These are phyloP conservation scores for Tricharina praecox DNA, from an alignment of 495 filamentous ascomycete genomes.

Conservation along the genomic window DNA sequence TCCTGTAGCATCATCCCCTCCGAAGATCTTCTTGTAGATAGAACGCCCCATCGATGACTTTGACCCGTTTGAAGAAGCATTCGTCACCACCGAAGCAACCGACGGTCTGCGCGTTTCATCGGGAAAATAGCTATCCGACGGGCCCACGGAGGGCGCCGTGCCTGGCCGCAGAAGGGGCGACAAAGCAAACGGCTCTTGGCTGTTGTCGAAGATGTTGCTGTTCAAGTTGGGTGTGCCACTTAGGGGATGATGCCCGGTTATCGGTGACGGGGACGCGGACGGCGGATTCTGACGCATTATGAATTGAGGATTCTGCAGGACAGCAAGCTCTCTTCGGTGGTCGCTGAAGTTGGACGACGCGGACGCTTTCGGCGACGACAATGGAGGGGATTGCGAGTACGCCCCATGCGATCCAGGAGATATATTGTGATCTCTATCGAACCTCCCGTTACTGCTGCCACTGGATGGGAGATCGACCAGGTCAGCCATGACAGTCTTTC, in stretches of 20 bases:
- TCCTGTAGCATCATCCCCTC: conserved; percentile 58
- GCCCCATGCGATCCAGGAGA: conserved; percentile 27
- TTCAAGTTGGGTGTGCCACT: conserved; percentile 33
- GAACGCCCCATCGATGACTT: conserved; percentile 47
- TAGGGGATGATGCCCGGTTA: conserved; percentile 38
- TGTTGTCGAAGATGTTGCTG: conserved; percentile 25
- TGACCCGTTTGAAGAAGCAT: conserved; percentile 78
- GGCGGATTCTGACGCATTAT: conserved; percentile 24
- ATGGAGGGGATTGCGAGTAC: conserved; percentile 26
- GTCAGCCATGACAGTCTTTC: background rate
- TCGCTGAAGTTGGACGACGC: conserved; percentile 34
- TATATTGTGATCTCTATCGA: conserved; percentile 27
- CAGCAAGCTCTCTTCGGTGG: conserved; percentile 55
- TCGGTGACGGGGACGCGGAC: conserved; percentile 30
- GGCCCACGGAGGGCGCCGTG: conserved; percentile 32
- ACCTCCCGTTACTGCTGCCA: conserved; percentile 12
- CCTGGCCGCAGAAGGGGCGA: conserved; percentile 49
- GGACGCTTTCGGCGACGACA: conserved; percentile 24
- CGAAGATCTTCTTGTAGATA: conserved; percentile 74
- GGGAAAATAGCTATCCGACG: conserved; percentile 49
- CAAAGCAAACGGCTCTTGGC: conserved; percentile 32
- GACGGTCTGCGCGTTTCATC: conserved; percentile 72
- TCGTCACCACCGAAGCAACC: conserved; percentile 66
- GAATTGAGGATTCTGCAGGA: conserved; percentile 40
- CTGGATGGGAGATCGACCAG: background rate